These are phyloP conservation scores for Cyberlindnera xylosilytica DNA, from an alignment of 805 yeast species.

Conservation along the genomic window DNA sequence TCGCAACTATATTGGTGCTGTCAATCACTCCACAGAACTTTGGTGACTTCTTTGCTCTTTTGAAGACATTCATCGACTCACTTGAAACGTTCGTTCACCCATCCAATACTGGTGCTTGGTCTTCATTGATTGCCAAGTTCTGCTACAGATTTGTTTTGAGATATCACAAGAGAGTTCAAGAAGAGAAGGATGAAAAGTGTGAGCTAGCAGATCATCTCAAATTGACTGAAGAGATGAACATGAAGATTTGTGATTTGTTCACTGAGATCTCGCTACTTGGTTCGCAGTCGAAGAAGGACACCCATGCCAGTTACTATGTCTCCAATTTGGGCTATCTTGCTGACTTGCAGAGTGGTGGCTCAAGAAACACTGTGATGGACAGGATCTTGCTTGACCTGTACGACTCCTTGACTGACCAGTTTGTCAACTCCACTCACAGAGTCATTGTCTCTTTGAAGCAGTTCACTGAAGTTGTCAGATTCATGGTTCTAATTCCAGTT, in stretches of 20 bases:
- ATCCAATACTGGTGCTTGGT: slow-evolving; percentile 90
- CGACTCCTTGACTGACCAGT: slow-evolving; percentile 59
- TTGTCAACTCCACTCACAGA: slow-evolving; percentile 75
- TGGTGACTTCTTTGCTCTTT: slow-evolving; percentile 43
- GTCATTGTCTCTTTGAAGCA: slow-evolving; percentile 68
- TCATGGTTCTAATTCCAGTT: slow-evolving; percentile 57
- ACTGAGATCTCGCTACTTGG: slow-evolving; percentile 57
- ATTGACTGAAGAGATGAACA: slow-evolving; percentile 34
- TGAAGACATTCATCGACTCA: slow-evolving; percentile 60
- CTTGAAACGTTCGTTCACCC: slow-evolving; percentile 86
- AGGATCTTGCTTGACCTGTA: slow-evolving; percentile 68
- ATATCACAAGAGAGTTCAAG: slow-evolving; percentile 54
- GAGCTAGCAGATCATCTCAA: slow-evolving; percentile 27
- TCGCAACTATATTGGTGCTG: slow-evolving; percentile 53
- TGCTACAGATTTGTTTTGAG: slow-evolving; percentile 56
- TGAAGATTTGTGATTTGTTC: slow-evolving; percentile 39
- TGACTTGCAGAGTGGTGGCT: slow-evolving; percentile 50
- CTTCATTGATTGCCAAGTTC: slow-evolving; percentile 62
- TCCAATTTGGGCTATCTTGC: slow-evolving; percentile 54
- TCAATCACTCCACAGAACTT: slow-evolving; percentile 54
- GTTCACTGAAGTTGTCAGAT: slow-evolving; percentile 61
- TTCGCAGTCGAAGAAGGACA: slow-evolving; percentile 68
- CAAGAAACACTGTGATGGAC: slow-evolving; percentile 43
- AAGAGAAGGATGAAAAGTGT: slow-evolving; percentile 40
- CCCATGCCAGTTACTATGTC: slow-evolving; percentile 55